These are phyloP conservation scores for Xylaria acuta DNA, from an alignment of 495 filamentous ascomycete genomes.

Conservation along the genomic window DNA sequence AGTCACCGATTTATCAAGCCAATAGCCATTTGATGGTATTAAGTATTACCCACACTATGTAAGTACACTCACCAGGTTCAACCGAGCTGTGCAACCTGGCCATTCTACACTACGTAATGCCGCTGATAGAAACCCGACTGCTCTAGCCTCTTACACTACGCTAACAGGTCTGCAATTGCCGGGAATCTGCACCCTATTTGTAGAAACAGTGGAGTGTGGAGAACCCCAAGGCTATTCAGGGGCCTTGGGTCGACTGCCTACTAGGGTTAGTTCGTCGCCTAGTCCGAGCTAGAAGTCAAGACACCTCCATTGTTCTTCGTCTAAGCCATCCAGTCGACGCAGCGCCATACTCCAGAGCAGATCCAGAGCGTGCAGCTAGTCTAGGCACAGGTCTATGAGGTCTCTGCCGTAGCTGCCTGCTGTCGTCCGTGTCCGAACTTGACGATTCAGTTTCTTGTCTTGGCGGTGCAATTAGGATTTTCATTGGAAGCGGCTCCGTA, in stretches of 20 bases:
- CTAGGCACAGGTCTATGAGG: neutral
- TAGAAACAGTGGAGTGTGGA: neutral
- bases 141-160: neutral
- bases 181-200: slow-evolving; percentile 20
- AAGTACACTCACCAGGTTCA: too few species aligned
- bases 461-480: neutral
- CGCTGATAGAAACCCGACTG: neutral
- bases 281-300: neutral
- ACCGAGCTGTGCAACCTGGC: too few species aligned
- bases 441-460: neutral
- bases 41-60: too few species aligned
- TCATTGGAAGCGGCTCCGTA: too few species aligned
- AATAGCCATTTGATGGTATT: too few species aligned
- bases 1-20: too few species aligned
- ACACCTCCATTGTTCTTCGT: neutral
- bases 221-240: neutral
- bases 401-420: neutral
- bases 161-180: neutral
- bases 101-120: neutral
- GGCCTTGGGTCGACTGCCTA: neutral
- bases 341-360: neutral
- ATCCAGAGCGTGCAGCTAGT: neutral
- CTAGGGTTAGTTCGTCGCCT: neutral
- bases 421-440: neutral
- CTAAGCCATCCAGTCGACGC: neutral